Base-by-base conservation (phyloP, 2,329 filamentous ascomycete species). In the Monilinia vaccinii-corymbosi region DNA sequence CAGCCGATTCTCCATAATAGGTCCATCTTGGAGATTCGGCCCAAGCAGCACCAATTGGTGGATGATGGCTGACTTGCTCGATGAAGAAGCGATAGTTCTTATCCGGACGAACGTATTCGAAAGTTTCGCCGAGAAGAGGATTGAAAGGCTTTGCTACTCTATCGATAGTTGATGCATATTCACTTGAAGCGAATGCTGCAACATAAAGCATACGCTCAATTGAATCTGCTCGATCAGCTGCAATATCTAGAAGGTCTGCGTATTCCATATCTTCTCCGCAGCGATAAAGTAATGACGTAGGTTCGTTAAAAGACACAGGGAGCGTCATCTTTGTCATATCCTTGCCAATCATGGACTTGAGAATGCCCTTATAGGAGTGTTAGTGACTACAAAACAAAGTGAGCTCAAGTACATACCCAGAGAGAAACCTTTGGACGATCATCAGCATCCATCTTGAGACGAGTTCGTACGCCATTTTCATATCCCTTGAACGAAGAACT, bases 261-360 rank as follows among this genome's bases (percentile, higher is more conserved):
- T 99, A 99, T 74, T 99, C 94, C 89, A 99, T 93, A 71, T 99
- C 94, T 75, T 99, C 94, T 6, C 90, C 91, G 47, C 95, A 93
- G 71, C 94, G 89, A 74, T 97, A 94, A 10, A 99, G 81, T 14
- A 99, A 78, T 7, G 94, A 97, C 0, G 94, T 99, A 0, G 94
- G 94, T 74, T 99, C 94, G 75, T 99, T 99, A 78, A 99, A 97
- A 0, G 94, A 96, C 2, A 99, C 94, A 0, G 94, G 94, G 23
- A 99, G 78, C 0, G 94, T 97, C 93, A 99, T 99, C 78, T 95
- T 97, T 42, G 94, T 97, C 94, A 99, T 97, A 71, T 99, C 94
- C 73, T 99, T 97, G 64, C 94, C 94, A 74, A 99, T 96, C 94
- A 99, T 97, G 25, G 93, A 97, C 77, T 97, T 99, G 64, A 99